phyloP scores from a whole-genome alignment of 768 basidiomycete species.

The Mycena indigotica region DNA sequence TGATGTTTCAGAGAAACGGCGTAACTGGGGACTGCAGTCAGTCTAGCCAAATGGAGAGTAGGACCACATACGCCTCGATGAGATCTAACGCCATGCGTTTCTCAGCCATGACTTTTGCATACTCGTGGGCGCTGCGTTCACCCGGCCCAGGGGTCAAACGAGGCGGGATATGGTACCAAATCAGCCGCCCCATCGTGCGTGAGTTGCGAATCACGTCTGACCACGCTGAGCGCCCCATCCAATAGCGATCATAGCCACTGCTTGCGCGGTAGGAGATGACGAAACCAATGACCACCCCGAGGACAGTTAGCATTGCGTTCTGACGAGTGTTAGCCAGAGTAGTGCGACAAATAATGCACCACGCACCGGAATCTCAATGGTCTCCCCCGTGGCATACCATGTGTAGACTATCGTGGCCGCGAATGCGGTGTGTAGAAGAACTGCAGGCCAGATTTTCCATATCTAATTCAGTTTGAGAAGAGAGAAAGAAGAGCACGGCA shows the following conservation, averaged over 20 bases:
- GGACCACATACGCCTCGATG: constrained; percentile 50
- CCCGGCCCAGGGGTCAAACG: constrained; percentile 32
- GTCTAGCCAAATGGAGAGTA: too few relatives aligned
- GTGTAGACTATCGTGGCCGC: constrained; percentile 32
- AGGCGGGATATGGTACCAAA: constrained; percentile 60
- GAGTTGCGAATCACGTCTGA: constrained; percentile 56
- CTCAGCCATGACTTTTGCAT: constrained; percentile 57
- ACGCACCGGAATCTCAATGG: constrained; percentile 8
- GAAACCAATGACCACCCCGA: constrained; percentile 63
- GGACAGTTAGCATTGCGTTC: constrained; percentile 59
- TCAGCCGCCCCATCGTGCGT: constrained; percentile 52
- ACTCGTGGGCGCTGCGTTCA: constrained; percentile 40
- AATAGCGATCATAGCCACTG: constrained; percentile 66
- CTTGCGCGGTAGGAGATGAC: constrained; percentile 67
- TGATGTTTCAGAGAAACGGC: constrained; percentile 64
- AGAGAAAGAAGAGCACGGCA: neutral
- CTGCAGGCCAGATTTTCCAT: constrained; percentile 70
- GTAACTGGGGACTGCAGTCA: constrained; percentile 39
- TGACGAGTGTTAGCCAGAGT: neutral
- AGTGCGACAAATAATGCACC: constrained; percentile 41
- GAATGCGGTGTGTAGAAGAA: constrained; percentile 58
- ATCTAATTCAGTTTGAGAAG: constrained; percentile 33
- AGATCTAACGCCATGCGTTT: constrained; percentile 62
- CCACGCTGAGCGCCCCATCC: constrained; percentile 59
- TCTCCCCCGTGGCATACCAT: neutral